phyloP scores from a whole-genome alignment of 495 filamentous ascomycete species.

The Bathelium albidoporum region DNA sequence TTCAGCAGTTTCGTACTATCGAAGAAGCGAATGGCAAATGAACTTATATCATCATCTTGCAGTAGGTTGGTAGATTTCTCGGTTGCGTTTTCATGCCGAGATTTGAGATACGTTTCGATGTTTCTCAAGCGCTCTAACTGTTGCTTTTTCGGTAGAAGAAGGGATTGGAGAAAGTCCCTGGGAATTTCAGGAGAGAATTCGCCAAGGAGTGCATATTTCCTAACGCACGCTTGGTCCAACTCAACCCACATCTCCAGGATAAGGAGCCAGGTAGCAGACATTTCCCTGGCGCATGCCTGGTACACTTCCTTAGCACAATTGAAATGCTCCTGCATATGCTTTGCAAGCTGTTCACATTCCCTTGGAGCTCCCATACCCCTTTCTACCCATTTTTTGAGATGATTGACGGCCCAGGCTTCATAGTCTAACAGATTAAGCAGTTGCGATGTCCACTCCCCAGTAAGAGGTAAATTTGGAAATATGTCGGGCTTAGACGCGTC shows the following conservation, averaged over 20 bases:
- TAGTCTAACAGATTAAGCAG: conserved; percentile 16
- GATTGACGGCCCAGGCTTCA: conserved; percentile 36
- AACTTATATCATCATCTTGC: conserved; percentile 18
- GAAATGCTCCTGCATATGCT: conserved; percentile 8
- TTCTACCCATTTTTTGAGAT: conserved; percentile 31
- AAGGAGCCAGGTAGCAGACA: not conserved
- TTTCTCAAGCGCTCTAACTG: conserved; percentile 36
- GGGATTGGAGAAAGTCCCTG: conserved; percentile 6
- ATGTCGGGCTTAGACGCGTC: not conserved
- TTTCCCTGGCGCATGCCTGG: not conserved
- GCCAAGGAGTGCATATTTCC: not conserved
- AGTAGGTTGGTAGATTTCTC: conserved; percentile 29
- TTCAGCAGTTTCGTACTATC: conserved; percentile 38
- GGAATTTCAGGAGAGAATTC: conserved; percentile 13
- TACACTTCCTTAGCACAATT: conserved; percentile 2
- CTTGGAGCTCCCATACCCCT: not conserved
- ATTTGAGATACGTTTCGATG: conserved; percentile 42
- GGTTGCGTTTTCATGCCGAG: conserved; percentile 18
- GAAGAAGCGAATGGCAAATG: conserved; percentile 49
- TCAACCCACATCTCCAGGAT: conserved; percentile 13
- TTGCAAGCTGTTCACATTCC: not conserved
- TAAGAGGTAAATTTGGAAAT: not conserved
- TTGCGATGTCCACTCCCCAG: not conserved
- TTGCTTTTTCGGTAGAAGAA: conserved; percentile 8
- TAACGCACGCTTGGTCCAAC: not conserved